Evolutionary conservation across 371 early-diverging fungal species (phyloP).

Genomic region (Mucor ambiguus): DNA sequence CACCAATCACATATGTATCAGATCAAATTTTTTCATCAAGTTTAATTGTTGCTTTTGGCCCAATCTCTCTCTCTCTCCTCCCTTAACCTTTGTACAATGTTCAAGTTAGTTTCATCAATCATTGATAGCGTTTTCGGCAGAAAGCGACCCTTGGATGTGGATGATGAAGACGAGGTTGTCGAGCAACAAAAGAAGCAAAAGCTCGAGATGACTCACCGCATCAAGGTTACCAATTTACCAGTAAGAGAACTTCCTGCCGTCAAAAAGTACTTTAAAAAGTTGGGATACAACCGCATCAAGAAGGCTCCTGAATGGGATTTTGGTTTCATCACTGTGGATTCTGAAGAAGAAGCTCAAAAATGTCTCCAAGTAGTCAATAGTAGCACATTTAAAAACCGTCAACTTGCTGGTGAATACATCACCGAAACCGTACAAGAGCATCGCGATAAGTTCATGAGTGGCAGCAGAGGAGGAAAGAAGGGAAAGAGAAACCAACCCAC

Average conservation of each 20-base stretch:
- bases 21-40: conserved; percentile 5
- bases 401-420: conserved; percentile 34
- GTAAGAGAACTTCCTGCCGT: conserved; percentile 22
- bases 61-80: conserved; percentile 6
- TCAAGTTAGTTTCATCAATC: conserved; percentile 24
- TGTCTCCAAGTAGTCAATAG: conserved; percentile 41
- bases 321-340: conserved; percentile 46
- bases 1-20: background rate
- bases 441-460: conserved; percentile 33
- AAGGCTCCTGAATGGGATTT: conserved; percentile 54
- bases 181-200: conserved; percentile 24
- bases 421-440: conserved; percentile 23
- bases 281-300: conserved; percentile 38
- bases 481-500: conserved; percentile 16
- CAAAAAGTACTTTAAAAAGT: conserved; percentile 31
- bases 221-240: conserved; percentile 45
- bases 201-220: conserved; percentile 25
- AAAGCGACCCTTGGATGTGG: conserved; percentile 25
- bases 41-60: background rate
- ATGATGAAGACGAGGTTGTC: conserved; percentile 2
- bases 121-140: conserved; percentile 20
- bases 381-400: conserved; percentile 37
- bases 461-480: conserved; percentile 18
- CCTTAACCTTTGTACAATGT: conserved; percentile 8
- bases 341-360: conserved; percentile 46